A percentile compares a stretch with the other conserved stretches of the same genome.
These are phyloP conservation scores for Chlamydomonas reinhardtii DNA, from an alignment of 163 green algal genomes.

Conservation along the genomic window DNA sequence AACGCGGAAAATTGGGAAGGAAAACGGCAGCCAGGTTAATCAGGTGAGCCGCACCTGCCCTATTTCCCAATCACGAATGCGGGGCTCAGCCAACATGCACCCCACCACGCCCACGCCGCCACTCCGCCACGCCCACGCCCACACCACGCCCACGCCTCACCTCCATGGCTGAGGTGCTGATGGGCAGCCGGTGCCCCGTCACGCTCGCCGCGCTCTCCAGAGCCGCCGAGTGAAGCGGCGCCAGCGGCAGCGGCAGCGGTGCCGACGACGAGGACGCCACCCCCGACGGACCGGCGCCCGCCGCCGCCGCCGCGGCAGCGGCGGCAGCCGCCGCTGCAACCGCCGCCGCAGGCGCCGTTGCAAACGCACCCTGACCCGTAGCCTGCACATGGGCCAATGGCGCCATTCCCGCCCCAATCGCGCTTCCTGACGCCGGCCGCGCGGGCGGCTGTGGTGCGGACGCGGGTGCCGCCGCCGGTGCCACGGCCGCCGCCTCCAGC, in stretches of 20 bases:
- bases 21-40: too few species aligned
- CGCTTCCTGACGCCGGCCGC: too few species aligned
- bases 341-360: not conserved
- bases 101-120: too few species aligned
- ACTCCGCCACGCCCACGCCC: too few species aligned
- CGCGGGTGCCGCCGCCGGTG: too few species aligned
- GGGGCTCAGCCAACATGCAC: too few species aligned
- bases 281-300: not conserved
- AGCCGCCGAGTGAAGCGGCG: not conserved
- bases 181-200: conserved; percentile 20
- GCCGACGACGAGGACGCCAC: not conserved
- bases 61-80: too few species aligned
- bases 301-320: not conserved
- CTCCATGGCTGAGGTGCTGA: conserved; percentile 36
- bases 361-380: not conserved
- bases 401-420: too few species aligned
- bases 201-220: conserved; percentile 11
- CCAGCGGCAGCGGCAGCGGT: not conserved
- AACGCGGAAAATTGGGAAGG: not conserved
- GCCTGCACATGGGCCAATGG: not conserved
- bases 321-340: not conserved
- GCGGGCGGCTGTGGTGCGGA: too few species aligned
- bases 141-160: not conserved
- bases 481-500: not conserved
- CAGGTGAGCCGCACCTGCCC: too few species aligned